Evolutionary conservation across 139 green algal species (phyloP).

Genomic region (Deuterostichococcus epilithicus): DNA sequence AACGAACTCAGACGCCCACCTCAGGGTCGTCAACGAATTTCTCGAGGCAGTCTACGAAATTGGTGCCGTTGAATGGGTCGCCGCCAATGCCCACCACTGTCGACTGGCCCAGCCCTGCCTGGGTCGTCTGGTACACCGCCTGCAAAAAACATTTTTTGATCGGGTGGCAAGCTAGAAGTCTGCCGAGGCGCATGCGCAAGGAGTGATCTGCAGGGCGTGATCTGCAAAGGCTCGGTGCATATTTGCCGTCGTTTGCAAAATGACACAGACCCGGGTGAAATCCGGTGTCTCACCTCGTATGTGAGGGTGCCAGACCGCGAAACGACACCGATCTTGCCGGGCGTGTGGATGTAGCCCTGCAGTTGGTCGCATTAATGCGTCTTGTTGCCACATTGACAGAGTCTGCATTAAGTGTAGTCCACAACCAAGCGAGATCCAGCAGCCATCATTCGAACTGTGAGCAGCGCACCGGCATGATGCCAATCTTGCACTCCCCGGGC

Average conservation of each 20-base stretch:
- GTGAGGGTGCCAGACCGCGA: constrained; percentile 96
- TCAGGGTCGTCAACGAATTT: constrained; percentile 93
- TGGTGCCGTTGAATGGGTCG: constrained; percentile 95
- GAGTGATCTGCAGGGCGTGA: too few relatives aligned
- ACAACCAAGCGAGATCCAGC: too few relatives aligned
- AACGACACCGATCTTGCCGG: constrained; percentile 92
- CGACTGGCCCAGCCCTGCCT: constrained; percentile 88
- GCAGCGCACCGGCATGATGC: constrained; percentile 90
- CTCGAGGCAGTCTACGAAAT: constrained; percentile 98
- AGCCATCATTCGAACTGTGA: too few relatives aligned
- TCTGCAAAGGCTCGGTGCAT: too few relatives aligned
- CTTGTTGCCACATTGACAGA: too few relatives aligned
- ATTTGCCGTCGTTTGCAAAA: too few relatives aligned
- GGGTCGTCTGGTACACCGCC: constrained; percentile 95
- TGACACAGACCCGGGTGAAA: too few relatives aligned
- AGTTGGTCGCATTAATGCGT: constrained; percentile 21
- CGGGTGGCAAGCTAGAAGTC: background rate
- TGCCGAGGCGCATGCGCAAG: too few relatives aligned
- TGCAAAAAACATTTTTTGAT: constrained; percentile 17
- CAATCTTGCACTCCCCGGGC: constrained; percentile 98
- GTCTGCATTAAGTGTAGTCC: too few relatives aligned
- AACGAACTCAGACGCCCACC: constrained; percentile 23
- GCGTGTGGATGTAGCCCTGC: constrained; percentile 98
- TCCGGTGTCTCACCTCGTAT: constrained; percentile 83
- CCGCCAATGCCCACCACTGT: constrained; percentile 92